A percentile compares a stretch with the other conserved stretches of the same genome.
Conservation (phyloP, 163 green algal species). For the Chlorella variabilis region DNA sequence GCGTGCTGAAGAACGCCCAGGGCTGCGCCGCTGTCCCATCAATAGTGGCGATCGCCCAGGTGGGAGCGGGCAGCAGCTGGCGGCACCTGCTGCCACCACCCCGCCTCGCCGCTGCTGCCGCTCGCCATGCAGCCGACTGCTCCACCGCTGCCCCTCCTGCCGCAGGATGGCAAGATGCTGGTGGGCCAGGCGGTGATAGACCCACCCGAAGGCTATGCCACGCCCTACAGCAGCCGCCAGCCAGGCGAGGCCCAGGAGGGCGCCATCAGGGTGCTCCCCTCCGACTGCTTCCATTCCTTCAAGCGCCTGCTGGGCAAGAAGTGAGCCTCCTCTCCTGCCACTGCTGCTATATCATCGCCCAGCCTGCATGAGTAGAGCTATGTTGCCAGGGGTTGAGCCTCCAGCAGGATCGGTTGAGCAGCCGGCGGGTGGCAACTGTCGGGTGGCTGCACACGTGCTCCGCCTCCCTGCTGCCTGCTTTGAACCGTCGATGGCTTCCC, state of each 20-base stretch:
- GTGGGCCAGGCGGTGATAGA: slow-evolving; percentile 11
- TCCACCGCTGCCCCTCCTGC: neutral
- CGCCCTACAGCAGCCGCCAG: neutral
- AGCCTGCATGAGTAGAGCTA: too few species aligned
- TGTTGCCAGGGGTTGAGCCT: too few species aligned
- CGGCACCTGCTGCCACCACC: neutral
- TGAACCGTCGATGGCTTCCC: neutral
- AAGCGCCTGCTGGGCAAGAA: slow-evolving; percentile 78
- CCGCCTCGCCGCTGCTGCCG: neutral
- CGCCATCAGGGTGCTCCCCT: neutral
- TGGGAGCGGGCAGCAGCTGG: neutral
- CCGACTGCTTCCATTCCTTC: slow-evolving; percentile 74
- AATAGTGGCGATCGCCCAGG: slow-evolving; percentile 45
- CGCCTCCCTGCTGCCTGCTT: too few species aligned
- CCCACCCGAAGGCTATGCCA: slow-evolving; percentile 8
- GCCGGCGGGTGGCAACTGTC: too few species aligned
- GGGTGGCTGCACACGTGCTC: neutral
- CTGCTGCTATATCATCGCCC: too few species aligned
- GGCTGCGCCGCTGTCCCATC: slow-evolving; percentile 54
- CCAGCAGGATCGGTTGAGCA: too few species aligned
- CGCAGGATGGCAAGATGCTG: slow-evolving; percentile 1
- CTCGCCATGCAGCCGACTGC: neutral
- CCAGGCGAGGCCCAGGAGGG: neutral
- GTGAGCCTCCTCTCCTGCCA: slow-evolving; percentile 14
- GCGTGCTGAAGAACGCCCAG: slow-evolving; percentile 43